Conservation (phyloP, 2,329 filamentous ascomycete species). For the Kalaharituber pfeilii region DNA sequence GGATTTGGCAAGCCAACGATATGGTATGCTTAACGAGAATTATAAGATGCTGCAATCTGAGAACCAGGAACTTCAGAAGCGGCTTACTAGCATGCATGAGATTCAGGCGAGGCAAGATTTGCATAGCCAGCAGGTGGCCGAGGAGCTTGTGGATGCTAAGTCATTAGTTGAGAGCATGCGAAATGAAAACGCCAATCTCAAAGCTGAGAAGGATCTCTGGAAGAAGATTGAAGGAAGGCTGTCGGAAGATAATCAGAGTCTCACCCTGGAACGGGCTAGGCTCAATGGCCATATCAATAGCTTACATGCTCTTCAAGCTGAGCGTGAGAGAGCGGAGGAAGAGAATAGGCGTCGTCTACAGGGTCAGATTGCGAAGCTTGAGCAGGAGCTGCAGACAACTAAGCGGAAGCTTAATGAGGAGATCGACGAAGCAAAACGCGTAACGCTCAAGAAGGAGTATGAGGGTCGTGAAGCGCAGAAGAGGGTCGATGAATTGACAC, state of each 20-base stretch:
- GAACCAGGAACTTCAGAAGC: conserved; percentile 71
- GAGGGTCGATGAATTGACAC: conserved; percentile 77
- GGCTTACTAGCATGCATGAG: conserved; percentile 59
- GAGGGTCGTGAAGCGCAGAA: conserved; percentile 78
- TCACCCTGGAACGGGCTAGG: conserved; percentile 68
- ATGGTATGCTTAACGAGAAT: conserved; percentile 78
- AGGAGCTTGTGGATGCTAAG: conserved; percentile 77
- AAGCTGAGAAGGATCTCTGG: conserved; percentile 87
- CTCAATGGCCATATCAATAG: conserved; percentile 69
- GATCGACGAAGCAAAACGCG: conserved; percentile 66
- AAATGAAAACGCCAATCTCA: conserved; percentile 79
- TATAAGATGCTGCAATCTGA: conserved; percentile 68
- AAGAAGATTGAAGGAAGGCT: conserved; percentile 83
- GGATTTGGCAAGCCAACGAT: conserved; percentile 62
- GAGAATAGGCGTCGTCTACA: conserved; percentile 70
- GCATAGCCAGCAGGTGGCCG: conserved; percentile 74
- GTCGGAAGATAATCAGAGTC: conserved; percentile 67
- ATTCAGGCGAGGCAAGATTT: conserved; percentile 78
- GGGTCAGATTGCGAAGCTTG: conserved; percentile 56
- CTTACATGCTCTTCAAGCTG: conserved; percentile 77
- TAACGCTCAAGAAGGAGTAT: conserved; percentile 69
- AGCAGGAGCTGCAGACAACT: conserved; percentile 56
- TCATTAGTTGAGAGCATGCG: conserved; percentile 70
- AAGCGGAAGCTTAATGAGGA: conserved; percentile 76
- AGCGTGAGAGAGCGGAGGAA: conserved; percentile 68